phyloP scores from a whole-genome alignment of 2,329 filamentous ascomycete species.

The Plectosphaerella sp. region DNA sequence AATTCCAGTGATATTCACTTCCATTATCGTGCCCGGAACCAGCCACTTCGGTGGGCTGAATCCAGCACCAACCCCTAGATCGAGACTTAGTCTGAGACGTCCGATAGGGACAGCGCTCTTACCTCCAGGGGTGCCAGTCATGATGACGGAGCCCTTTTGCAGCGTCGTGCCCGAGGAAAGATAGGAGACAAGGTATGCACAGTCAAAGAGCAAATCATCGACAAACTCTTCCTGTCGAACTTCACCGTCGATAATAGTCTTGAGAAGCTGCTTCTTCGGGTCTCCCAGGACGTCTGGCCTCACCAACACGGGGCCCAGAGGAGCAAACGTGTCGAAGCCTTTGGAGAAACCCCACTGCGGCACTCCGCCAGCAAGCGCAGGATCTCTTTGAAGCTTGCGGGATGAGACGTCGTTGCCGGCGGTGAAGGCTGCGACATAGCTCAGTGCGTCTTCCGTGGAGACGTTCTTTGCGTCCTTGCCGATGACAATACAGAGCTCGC shows the following conservation, averaged over 20 bases:
- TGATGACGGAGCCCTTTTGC: conserved; percentile 35
- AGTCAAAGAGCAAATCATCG: conserved; percentile 40
- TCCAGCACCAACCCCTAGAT: conserved; percentile 34
- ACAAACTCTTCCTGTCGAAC: conserved; percentile 36
- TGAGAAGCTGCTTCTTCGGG: conserved; percentile 35
- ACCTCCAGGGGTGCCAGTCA: conserved; percentile 41
- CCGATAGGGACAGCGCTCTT: conserved; percentile 1
- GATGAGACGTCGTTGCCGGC: conserved; percentile 51
- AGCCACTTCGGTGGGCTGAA: conserved; percentile 33
- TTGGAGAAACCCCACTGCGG: conserved; percentile 56
- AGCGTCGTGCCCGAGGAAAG: conserved; percentile 37
- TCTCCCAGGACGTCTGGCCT: conserved; percentile 33
- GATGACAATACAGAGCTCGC: conserved; percentile 42
- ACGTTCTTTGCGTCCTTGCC: conserved; percentile 46
- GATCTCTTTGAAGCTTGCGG: conserved; percentile 47
- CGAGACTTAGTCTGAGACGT: no score
- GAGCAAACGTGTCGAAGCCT: conserved; percentile 52
- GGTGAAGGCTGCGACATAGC: conserved; percentile 50
- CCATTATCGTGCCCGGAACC: conserved; percentile 31
- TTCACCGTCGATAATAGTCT: conserved; percentile 42
- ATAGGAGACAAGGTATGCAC: conserved; percentile 28
- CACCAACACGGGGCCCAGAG: conserved; percentile 46
- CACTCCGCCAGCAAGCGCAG: conserved; percentile 40
- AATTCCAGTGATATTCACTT: conserved; percentile 31
- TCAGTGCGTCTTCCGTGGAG: conserved; percentile 32